Evolutionary conservation across 768 basidiomycete species (phyloP).

Genomic region (Pulveroboletus sp.): DNA sequence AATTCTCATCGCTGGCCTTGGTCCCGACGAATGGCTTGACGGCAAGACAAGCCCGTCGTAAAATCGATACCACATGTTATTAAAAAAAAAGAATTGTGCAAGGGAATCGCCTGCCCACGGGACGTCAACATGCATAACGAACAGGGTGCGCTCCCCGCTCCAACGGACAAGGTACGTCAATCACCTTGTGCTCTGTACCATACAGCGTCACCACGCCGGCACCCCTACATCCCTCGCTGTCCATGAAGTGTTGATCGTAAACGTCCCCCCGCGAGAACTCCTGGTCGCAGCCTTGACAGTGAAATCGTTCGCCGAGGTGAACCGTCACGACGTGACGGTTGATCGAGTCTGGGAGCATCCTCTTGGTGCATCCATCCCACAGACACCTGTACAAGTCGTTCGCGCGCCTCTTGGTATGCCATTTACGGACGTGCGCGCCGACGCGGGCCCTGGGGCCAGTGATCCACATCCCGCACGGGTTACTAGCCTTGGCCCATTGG

Average conservation of each 20-base stretch:
- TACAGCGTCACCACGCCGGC: neutral
- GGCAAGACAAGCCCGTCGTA: too few relatives aligned
- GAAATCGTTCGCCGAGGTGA: slow-evolving; percentile 8
- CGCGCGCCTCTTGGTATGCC: neutral
- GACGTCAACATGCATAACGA: too few relatives aligned
- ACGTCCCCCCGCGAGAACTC: slow-evolving; percentile 6
- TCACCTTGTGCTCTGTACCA: neutral
- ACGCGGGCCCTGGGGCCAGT: slow-evolving; percentile 1
- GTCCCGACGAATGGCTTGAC: too few relatives aligned
- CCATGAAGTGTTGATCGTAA: slow-evolving; percentile 1
- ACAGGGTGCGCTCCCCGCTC: neutral
- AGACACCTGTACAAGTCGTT: neutral
- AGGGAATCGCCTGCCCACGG: too few relatives aligned
- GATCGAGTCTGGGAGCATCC: slow-evolving; percentile 5
- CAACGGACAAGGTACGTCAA: neutral
- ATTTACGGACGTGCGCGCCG: slow-evolving; percentile 8
- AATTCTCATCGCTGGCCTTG: too few relatives aligned
- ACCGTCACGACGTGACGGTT: slow-evolving; percentile 6
- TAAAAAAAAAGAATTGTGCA: too few relatives aligned
- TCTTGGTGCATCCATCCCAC: slow-evolving; percentile 2
- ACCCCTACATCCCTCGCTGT: neutral
- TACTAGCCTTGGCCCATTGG: neutral
- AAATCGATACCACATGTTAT: too few relatives aligned
- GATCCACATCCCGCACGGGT: slow-evolving; percentile 12
- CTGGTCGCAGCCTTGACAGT: slow-evolving; percentile 2